Evolutionary conservation across 1,284 basidiomycete species (phyloP).

Genomic region (Malassezia sp.): DNA sequence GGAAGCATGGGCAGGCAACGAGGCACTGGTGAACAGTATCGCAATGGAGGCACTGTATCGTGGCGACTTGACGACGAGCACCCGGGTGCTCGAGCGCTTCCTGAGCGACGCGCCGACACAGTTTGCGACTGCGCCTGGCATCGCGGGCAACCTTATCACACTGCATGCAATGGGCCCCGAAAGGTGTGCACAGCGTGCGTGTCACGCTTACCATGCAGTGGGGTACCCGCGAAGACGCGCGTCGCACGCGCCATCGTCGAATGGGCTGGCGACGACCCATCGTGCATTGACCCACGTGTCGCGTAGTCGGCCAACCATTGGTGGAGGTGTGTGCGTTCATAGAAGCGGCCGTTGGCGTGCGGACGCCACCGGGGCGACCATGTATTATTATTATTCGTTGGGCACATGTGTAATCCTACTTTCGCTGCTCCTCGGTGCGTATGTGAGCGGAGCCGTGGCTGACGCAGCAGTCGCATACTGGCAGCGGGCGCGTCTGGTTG

Average conservation of each 20-base stretch:
- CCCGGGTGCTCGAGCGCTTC: not conserved
- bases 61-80: slow-evolving; percentile 4
- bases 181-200: too few relatives aligned
- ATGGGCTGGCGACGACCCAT: slow-evolving; percentile 9
- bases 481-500: slow-evolving; percentile 3
- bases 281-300: not conserved
- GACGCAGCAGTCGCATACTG: slow-evolving; percentile 8
- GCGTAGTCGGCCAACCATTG: not conserved
- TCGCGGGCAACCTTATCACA: slow-evolving; percentile 6
- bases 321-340: too few relatives aligned
- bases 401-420: not conserved
- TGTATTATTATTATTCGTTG: slow-evolving; percentile 4
- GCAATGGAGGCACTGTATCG: slow-evolving; percentile 6
- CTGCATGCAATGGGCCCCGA: slow-evolving; percentile 4
- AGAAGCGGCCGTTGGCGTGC: too few relatives aligned
- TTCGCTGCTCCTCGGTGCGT: slow-evolving; percentile 4
- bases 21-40: slow-evolving; percentile 2
- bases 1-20: not conserved
- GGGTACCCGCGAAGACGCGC: not conserved
- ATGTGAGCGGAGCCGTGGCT: not conserved
- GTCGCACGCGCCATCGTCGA: slow-evolving; percentile 1
- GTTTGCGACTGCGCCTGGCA: slow-evolving; percentile 1
- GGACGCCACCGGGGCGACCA: not conserved
- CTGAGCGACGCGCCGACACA: not conserved
- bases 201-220: not conserved